phyloP scores from a whole-genome alignment of 345 rosid species.

The Citrus maxima region DNA sequence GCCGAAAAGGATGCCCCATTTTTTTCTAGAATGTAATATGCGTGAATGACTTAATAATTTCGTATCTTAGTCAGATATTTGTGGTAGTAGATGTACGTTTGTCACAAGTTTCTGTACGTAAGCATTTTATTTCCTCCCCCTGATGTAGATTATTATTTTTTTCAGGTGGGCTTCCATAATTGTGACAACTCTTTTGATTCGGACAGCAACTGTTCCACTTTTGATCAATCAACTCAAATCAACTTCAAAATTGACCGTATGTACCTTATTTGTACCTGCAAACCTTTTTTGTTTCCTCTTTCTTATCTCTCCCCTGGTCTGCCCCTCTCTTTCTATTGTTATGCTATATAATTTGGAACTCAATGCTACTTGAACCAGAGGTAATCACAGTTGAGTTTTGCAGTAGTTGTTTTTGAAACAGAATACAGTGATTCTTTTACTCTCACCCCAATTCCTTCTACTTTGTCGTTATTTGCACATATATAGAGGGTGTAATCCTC shows the following conservation, averaged over 20 bases:
- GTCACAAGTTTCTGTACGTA: not conserved
- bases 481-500: slow-evolving; percentile 5
- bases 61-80: too few relatives aligned
- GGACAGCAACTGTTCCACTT: slow-evolving; percentile 67
- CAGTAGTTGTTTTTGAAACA: not conserved
- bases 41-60: not conserved
- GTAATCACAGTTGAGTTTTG: not conserved
- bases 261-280: slow-evolving; percentile 14
- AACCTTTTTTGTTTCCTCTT: not conserved
- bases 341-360: not conserved
- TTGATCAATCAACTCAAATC: slow-evolving; percentile 74
- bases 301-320: not conserved
- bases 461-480: not conserved
- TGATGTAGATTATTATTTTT: not conserved
- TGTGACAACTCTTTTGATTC: slow-evolving; percentile 63
- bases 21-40: not conserved
- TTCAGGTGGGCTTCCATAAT: slow-evolving; percentile 89
- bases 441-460: not conserved
- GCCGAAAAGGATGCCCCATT: not conserved
- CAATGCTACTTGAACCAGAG: not conserved
- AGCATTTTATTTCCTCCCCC: not conserved
- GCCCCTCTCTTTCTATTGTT: not conserved
- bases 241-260: slow-evolving; percentile 63
- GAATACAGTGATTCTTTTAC: not conserved
- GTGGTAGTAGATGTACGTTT: not conserved